phyloP scores from a whole-genome alignment of 2,329 filamentous ascomycete species.

The Penicillium hesseltinei region DNA sequence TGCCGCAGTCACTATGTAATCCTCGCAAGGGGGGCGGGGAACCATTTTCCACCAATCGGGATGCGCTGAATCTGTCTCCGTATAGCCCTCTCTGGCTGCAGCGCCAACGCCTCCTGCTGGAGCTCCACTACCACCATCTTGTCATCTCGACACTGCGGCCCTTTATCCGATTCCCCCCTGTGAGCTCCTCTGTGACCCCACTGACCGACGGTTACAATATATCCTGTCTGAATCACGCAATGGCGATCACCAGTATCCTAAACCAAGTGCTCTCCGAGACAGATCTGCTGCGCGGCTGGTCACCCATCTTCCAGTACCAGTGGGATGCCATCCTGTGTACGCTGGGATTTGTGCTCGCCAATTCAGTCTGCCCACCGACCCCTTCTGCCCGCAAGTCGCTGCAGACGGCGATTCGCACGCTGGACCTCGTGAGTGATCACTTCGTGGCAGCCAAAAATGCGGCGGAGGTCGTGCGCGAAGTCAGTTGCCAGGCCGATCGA shows the following conservation, averaged over 20 bases:
- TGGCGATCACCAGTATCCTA: not conserved
- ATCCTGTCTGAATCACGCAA: not conserved
- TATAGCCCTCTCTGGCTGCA: constrained; percentile 44
- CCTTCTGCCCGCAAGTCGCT: constrained; percentile 34
- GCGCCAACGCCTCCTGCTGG: constrained; percentile 43
- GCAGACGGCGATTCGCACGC: constrained; percentile 35
- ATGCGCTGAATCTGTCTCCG: constrained; percentile 19
- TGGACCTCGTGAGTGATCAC: constrained; percentile 38
- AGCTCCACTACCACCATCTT: constrained; percentile 45
- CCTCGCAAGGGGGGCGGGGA: not conserved
- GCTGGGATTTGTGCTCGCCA: not conserved
- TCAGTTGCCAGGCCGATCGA: not conserved
- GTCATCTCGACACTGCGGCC: constrained; percentile 40
- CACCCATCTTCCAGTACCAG: not conserved
- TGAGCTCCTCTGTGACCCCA: not conserved
- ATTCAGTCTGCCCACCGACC: constrained; percentile 26
- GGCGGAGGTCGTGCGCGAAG: not conserved
- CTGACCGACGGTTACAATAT: not conserved
- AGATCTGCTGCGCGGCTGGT: not conserved
- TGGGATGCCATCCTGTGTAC: constrained; percentile 1
- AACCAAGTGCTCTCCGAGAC: not conserved
- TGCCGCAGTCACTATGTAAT: not conserved
- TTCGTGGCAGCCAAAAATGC: constrained; percentile 34
- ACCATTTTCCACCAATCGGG: not conserved
- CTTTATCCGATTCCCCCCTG: constrained; percentile 39